phyloP scores from a whole-genome alignment of 2,329 filamentous ascomycete species.

The Aspergillus quadricinctus region DNA sequence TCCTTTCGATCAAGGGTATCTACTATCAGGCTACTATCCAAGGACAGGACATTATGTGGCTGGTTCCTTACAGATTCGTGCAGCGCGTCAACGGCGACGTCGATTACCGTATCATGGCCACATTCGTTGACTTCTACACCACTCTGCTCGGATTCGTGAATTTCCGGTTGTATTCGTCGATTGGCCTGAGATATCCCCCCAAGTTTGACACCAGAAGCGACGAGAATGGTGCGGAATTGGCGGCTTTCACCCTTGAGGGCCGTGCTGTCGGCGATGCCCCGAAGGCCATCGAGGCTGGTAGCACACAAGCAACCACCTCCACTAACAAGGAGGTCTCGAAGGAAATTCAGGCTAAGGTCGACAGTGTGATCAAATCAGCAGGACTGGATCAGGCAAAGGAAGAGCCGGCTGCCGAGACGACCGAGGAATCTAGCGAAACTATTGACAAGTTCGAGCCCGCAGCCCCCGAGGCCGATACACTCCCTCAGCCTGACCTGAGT shows the following conservation, averaged over 20 bases:
- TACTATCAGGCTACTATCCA: conserved; percentile 98
- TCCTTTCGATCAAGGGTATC: conserved; percentile 97
- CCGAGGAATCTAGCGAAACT: conserved; percentile 53
- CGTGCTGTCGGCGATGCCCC: conserved; percentile 51
- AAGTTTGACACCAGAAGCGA: conserved; percentile 87
- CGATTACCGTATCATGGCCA: conserved; percentile 98
- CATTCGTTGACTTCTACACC: conserved; percentile 98
- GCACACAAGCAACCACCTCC: conserved; percentile 50
- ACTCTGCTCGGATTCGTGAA: conserved; percentile 94
- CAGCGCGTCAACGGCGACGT: conserved; percentile 90
- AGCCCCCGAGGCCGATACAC: conserved; percentile 76
- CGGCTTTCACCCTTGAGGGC: conserved; percentile 84
- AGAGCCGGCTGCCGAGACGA: conserved; percentile 41
- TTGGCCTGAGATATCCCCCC: conserved; percentile 91
- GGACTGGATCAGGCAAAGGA: conserved; percentile 40
- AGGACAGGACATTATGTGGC: conserved; percentile 93
- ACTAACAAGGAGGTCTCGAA: conserved; percentile 58
- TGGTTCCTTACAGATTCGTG: conserved; percentile 97
- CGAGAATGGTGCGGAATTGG: conserved; percentile 82
- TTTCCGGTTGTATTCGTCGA: conserved; percentile 85
- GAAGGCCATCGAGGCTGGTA: conserved; percentile 50
- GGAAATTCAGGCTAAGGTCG: conserved; percentile 65
- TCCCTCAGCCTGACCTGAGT: conserved; percentile 70
- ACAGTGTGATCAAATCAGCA: conserved; percentile 46
- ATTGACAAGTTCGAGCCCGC: conserved; percentile 91